Conservation (phyloP, 2,329 filamentous ascomycete species). For the Aspergillus tanneri region DNA sequence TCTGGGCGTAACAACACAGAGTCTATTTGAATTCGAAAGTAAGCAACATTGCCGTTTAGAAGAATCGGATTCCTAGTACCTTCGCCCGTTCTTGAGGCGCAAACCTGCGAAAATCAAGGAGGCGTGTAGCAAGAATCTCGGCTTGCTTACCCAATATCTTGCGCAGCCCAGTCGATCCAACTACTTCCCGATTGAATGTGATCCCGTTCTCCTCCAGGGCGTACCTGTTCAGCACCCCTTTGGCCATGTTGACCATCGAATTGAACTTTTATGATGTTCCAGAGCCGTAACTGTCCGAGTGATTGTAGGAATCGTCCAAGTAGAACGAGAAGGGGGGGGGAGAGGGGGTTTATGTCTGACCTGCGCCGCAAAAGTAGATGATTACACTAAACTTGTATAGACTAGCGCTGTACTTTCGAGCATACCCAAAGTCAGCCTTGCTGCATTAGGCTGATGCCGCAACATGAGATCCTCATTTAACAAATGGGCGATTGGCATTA, state of each 20-base stretch:
- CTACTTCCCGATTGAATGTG: neutral
- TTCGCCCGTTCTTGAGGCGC: neutral
- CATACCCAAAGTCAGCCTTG: neutral
- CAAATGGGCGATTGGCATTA: neutral
- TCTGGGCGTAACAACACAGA: too few species aligned
- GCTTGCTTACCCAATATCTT: neutral
- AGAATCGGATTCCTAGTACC: neutral
- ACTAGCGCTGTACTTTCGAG: neutral
- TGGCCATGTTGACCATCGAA: neutral
- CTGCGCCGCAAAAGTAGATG: neutral
- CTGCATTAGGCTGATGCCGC: neutral
- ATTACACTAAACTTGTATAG: neutral
- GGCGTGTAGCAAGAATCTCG: neutral
- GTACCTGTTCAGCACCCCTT: neutral
- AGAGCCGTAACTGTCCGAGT: too few species aligned
- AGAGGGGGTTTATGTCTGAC: neutral
- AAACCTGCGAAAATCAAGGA: conserved; percentile 1
- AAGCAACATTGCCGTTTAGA: neutral
- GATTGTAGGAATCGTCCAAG: too few species aligned
- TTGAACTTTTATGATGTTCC: neutral
- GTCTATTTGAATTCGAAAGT: too few species aligned
- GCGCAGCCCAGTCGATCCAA: neutral
- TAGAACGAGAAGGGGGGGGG: too few species aligned
- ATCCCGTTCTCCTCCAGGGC: neutral
- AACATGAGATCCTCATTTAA: too few species aligned